These are phyloP conservation scores for Debaryomyces sp. DNA, from an alignment of 1,139 yeast genomes.

Conservation along the genomic window DNA sequence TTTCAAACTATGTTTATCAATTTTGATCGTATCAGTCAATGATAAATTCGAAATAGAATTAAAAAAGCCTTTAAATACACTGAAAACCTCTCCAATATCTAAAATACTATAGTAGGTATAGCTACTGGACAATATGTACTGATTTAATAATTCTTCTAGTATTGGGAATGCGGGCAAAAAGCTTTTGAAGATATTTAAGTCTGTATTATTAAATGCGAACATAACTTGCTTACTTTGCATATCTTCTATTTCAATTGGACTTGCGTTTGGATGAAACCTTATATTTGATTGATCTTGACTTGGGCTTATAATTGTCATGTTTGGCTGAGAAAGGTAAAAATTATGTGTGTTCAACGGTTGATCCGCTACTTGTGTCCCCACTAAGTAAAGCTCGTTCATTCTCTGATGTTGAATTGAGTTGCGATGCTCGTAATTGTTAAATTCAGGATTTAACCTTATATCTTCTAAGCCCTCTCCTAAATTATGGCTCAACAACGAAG, in stretches of 20 bases:
- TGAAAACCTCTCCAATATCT: not conserved
- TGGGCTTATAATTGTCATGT: not conserved
- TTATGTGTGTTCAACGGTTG: not conserved
- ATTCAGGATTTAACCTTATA: not conserved
- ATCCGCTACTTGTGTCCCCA: not conserved
- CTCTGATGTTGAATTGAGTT: not conserved
- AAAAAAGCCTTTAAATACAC: not conserved
- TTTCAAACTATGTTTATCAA: not conserved
- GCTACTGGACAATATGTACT: not conserved
- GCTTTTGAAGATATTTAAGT: not conserved
- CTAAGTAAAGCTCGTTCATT: not conserved
- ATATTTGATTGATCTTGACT: not conserved
- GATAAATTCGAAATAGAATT: not conserved
- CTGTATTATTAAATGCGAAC: not conserved
- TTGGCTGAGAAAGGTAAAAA: not conserved
- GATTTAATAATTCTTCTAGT: not conserved
- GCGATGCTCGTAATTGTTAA: not conserved
- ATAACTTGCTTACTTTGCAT: not conserved
- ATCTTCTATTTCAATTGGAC: not conserved
- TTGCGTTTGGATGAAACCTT: not conserved
- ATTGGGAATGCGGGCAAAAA: not conserved
- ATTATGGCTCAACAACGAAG: not conserved
- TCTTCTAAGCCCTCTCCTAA: not conserved
- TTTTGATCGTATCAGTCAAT: not conserved
- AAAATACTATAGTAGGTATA: not conserved